Evolutionary conservation across 1,284 basidiomycete genomes (phyloP), one percentile per base, ranked within the genome.

Genomic region (Ganoderma sinense): DNA sequence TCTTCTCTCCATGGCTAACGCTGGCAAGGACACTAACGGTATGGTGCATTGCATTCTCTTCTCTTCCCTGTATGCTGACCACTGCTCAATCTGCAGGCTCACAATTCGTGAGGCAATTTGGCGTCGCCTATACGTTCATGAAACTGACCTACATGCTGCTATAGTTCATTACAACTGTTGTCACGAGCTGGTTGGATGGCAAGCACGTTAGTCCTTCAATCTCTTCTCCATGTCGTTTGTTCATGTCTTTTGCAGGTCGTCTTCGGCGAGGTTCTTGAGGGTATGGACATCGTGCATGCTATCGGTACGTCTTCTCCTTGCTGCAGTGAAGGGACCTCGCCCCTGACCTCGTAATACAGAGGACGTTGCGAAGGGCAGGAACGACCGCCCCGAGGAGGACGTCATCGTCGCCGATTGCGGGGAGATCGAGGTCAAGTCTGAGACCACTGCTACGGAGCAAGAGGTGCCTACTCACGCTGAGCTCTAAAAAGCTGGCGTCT

Each of bases 1-100:
- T 76, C 86, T 89, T 68, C 89, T 97, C 72, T 97, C 96, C 16
- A 98, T 98, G 96, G 96, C 97, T 69, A 98, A 98, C 80, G 91
- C 96, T 73, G 93, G 92, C 78, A 92, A 90, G 80, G 91, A 95
- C 78, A 95, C 94, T 7, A 95, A 95, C 75, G 94, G 93, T 92
- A 78, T 69, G 84, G 4, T 14, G 16, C 11, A 14, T 29, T 13
- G 4, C 11, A 39, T 53, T 11, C 0, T 14, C 18, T 66, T 60
- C 77, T 69, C 66, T 73, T 74, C 36, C 39, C 14, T 31, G n/a
- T 43, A 48, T 45, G 43, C 53, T 18, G 36, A 39, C 43, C n/a
- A 39, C n/a, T 8, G 11, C 1, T 48, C 5, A 31, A 58, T 77
- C 59, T 77, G 55, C 75, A 90, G 93, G 93, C 69, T 94, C 95